Base-by-base conservation (phyloP, 768 basidiomycete species). In the Cyclocybe aegerita region DNA sequence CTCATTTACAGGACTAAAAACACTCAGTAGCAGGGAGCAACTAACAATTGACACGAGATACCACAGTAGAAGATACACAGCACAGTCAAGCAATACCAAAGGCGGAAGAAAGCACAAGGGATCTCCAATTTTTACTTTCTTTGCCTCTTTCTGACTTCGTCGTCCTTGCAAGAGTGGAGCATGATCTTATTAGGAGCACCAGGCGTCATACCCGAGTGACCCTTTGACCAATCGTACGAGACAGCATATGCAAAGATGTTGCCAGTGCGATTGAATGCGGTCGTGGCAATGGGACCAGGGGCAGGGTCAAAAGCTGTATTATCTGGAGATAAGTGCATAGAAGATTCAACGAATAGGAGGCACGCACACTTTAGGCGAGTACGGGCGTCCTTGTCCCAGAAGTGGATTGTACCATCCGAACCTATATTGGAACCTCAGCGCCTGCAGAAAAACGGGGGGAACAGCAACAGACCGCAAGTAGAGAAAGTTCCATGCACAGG, bases 171-270 rank as follows among this genome's bases (percentile, higher is more conserved):
- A 15, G 85, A 83, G 62, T 92, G 90, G 58, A 93, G 62, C 82
- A 89, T 86, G 58, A 93, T 66, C 68, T 93, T 91, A 72, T 91
- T 92, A 12, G 85, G 82, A 53, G 79, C 73, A 33, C 76, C 74
- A 5, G 77, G 74, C 5, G 86, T 86, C 79, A 88, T 91, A 15
- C 93, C 93, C 9, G 85, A 83, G 65, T 93, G 89, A 7, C 93
- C 92, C 64, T 93, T 93, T 11, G 86, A 89, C 93, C 93, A 96
- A 62, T 96, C 93, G 56, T 96, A 96, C 9, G 92, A 93, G 16
- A 96, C 70, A 0, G 93, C 88, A 58, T 97, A 97, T 0, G 93
- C 95, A 62, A 97, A 92, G 56, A 97, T 90, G 30, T 75, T 84
- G 29, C 92, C 92, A 17, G 81, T 90, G 53, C 87, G 86, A 73